Evolutionary conservation across 495 filamentous ascomycete species (phyloP).

Genomic region (Sphaerosporella brunnea): DNA sequence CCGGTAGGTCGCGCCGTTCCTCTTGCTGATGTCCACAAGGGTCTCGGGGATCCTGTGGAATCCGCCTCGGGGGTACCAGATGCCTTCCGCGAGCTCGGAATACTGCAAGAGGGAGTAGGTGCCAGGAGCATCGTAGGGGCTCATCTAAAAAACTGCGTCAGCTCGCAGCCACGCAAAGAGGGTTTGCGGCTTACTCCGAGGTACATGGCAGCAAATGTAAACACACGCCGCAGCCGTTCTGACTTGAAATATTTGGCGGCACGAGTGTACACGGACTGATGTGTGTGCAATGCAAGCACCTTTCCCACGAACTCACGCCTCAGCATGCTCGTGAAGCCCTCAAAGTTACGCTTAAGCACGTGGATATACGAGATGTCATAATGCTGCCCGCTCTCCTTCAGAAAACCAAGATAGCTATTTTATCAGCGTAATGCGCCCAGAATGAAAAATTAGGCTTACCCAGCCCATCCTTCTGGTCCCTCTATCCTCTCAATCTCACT

Average conservation of each 20-base stretch:
- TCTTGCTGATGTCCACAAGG: constrained; percentile 37
- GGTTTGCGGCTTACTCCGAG: constrained; percentile 39
- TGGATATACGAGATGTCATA: constrained; percentile 44
- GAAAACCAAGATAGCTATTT: constrained; percentile 33
- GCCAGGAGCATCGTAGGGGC: constrained; percentile 50
- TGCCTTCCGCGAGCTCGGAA: constrained; percentile 52
- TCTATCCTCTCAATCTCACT: constrained; percentile 47
- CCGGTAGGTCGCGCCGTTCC: constrained; percentile 39
- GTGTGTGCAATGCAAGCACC: constrained; percentile 39
- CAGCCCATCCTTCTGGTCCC: constrained; percentile 43
- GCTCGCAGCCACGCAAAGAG: not conserved
- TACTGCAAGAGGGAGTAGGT: constrained; percentile 58
- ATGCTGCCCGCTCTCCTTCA: constrained; percentile 44
- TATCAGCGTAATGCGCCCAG: no score
- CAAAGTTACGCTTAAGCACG: constrained; percentile 47
- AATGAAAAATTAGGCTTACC: no score
- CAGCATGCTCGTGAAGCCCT: constrained; percentile 34
- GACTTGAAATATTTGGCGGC: constrained; percentile 46
- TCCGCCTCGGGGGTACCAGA: constrained; percentile 54
- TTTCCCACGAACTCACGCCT: constrained; percentile 35
- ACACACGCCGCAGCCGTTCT: constrained; percentile 45
- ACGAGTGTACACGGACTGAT: constrained; percentile 40
- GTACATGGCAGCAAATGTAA: constrained; percentile 62
- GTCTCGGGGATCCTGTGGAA: constrained; percentile 44
- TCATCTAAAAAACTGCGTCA: constrained; percentile 33